Evolutionary conservation across 2,329 filamentous ascomycete genomes (phyloP), one percentile per base, ranked within the genome.

Genomic region (Colletotrichum sp.): DNA sequence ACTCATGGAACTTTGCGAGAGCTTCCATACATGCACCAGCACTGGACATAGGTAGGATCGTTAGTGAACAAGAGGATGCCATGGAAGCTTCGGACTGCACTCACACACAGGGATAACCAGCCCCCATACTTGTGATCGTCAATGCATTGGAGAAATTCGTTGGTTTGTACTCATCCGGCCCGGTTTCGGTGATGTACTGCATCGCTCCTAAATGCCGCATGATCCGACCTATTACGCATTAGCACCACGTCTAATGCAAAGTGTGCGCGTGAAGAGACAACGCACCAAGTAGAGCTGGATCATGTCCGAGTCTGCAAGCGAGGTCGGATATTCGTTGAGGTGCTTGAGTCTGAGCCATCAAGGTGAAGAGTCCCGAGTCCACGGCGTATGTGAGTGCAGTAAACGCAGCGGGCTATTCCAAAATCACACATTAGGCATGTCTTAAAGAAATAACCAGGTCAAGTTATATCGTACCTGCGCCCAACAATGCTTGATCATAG

Each of bases 401-500:
- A 7, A 80, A 72, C 0, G 79, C 78, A 6, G 78, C 79, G 10
- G 81, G 79, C 79, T 83, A 43, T 18, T 6, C 2, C 18, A 13
- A 0, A 12, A 13, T 13, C 10, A 21, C 6, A 7, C 0, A 0
- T 48, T 21, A 48, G 6, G 0, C 6, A 48, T 13, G n/a, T 7
- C 10, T 21, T 7, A 4, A 48, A 48, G 6, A 0, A 21, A 21
- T 7, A 1, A 8, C 2, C 1, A 7, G 10, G 2, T 4, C 2
- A 18, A 6, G 1, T 0, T 10, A 10, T 13, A 13, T n/a, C 67
- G 39, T 2, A 83, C 83, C 83, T 89, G 83, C 0, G 85, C 86
- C 86, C 87, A 89, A 74, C 80, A 83, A 68, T 88, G 86, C 71
- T 85, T 83, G 71, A 88, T 83, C 83, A 89, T 87, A 0, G 87